Base-by-base conservation (phyloP, 345 rosid species). In the Lepidium africanum region DNA sequence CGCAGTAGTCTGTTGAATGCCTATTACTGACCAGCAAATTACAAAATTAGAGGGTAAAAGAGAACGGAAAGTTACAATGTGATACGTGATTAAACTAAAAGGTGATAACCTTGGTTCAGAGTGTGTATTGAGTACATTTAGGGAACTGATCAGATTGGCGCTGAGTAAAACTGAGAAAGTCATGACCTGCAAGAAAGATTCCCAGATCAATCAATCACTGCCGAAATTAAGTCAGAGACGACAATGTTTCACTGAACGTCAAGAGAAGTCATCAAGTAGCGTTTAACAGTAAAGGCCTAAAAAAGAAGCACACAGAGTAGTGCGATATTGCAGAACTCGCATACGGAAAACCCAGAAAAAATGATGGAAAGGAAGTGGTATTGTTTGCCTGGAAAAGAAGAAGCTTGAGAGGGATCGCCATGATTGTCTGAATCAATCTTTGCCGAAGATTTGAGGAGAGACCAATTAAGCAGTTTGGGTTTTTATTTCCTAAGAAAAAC, bases 1-100 rank as follows among this genome's bases (percentile, higher is more conserved):
- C 88, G 78, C 99, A 94, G 63, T 83, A 88, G 25, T 83, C 97
- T 57, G 77, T 78, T 23, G 92, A 79, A 83, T 93, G 99, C 54
- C 68, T 83, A 63, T 76, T 81, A 55, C 87, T 81, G 70, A 65
- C 15, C 73, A 73, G 63, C 10, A 63, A 72, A 32, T 5, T 30
- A 25, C 13, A 52, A 39, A 38, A n/a, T 50, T n/a, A 71, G 67
- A 38, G 48, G 63, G 0, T n/a, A 48, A 11, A 17, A 30, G 54
- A 51, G 69, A 50, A 25, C 27, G 5, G 37, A 41, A 48, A 5
- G 56, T 9, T 30, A 60, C 5, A 32, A 6, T 0, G 30, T 27
- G 68, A 51, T 43, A 41, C 17, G 67, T 43, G 60, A 73, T 60
- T 43, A 36, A 77, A 37, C 37, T 38, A 40, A 49, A 67, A 53